Evolutionary conservation across 352 stramenopile species (phyloP).

Genomic region (Globisporangium carolinianum): DNA sequence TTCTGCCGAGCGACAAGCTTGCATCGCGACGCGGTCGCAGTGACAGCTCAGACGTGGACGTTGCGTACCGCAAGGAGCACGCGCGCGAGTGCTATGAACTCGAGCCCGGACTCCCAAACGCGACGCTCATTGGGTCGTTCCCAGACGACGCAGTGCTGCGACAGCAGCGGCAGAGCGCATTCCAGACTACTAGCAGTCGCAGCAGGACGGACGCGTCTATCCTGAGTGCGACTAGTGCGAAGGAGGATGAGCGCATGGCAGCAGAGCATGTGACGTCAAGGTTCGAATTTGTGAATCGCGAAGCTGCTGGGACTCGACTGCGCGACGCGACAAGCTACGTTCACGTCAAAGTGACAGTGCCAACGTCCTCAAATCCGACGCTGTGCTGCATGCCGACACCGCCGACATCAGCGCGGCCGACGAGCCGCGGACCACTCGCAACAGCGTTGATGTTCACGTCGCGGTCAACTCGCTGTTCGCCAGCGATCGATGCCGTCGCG

Average conservation of each 20-base stretch:
- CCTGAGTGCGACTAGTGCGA: not conserved
- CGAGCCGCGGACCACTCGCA: not conserved
- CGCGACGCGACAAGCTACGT: constrained; percentile 1
- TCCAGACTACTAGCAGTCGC: no score
- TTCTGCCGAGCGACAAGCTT: no score
- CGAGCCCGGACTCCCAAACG: constrained; percentile 10
- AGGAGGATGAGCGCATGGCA: constrained; percentile 3
- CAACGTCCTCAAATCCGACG: not conserved
- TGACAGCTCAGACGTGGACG: constrained; percentile 9
- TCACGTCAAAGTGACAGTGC: constrained; percentile 8
- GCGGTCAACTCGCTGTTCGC: not conserved
- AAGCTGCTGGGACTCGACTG: not conserved
- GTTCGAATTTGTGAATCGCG: not conserved
- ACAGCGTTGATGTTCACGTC: not conserved
- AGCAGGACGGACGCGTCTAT: no score
- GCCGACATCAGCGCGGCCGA: not conserved
- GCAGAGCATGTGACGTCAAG: not conserved
- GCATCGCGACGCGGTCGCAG: not conserved
- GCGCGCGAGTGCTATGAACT: constrained; percentile 40
- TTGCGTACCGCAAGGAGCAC: constrained; percentile 21
- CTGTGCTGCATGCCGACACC: constrained; percentile 3
- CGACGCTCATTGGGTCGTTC: constrained; percentile 35
- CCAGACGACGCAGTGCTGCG: constrained; percentile 14
- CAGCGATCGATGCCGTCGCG: not conserved
- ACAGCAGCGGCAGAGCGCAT: not conserved